A percentile compares a stretch with the other conserved stretches of the same genome.
These are phyloP conservation scores for Sporothrix brunneoviolacea DNA, from an alignment of 2,329 filamentous ascomycete genomes.

Conservation along the genomic window DNA sequence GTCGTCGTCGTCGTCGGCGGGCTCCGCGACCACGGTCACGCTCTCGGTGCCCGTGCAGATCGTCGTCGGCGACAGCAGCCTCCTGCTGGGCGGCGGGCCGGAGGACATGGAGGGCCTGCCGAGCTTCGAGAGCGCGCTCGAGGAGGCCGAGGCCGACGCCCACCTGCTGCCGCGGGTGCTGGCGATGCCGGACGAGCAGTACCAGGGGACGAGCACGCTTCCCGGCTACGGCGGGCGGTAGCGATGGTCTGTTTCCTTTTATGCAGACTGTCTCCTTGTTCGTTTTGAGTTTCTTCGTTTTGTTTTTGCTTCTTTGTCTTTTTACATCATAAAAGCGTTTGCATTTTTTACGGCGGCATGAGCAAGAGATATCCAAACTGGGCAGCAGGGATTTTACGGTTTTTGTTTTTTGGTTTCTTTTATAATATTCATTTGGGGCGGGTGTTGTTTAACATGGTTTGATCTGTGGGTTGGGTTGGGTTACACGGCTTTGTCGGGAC, in stretches of 20 bases:
- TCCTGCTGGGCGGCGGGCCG: constrained; percentile 13
- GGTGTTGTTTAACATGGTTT: no score
- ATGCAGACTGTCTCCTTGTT: constrained; percentile 6
- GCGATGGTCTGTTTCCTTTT: neutral
- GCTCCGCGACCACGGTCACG: constrained; percentile 3
- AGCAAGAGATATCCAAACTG: constrained; percentile 10
- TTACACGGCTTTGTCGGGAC: no score
- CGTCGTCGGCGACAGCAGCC: constrained; percentile 6
- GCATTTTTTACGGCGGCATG: constrained; percentile 4
- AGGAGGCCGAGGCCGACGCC: constrained; percentile 38
- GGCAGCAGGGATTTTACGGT: constrained; percentile 4
- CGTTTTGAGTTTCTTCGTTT: neutral
- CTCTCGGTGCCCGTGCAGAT: constrained; percentile 16
- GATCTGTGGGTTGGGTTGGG: no score
- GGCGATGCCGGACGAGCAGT: constrained; percentile 25
- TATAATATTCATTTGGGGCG: no score
- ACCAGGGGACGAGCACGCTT: constrained; percentile 21
- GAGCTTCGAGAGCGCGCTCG: constrained; percentile 43
- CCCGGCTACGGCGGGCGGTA: constrained; percentile 21
- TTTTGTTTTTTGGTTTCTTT: neutral
- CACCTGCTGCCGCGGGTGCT: constrained; percentile 37
- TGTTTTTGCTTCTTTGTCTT: neutral
- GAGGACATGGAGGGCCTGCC: constrained; percentile 31
- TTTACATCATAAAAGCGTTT: constrained; percentile 9
- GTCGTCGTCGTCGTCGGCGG: constrained; percentile 4